Conservation (phyloP, 495 filamentous ascomycete species). For the Hypomontagnella submonticulosa region DNA sequence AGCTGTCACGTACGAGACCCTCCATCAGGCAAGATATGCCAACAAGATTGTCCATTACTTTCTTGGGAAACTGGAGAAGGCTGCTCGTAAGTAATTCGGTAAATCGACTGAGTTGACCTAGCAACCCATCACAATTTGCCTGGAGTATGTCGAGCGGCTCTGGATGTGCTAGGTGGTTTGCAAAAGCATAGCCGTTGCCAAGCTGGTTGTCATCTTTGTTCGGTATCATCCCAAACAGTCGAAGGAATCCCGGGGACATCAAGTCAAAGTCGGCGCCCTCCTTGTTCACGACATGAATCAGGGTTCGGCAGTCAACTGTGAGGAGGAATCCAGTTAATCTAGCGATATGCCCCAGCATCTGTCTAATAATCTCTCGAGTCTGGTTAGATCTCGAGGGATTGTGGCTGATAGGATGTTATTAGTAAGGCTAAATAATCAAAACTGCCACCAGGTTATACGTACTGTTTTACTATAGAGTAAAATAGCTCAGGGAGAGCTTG, state of each 20-base stretch:
- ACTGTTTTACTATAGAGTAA: conserved; percentile 38
- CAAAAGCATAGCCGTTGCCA: conserved; percentile 22
- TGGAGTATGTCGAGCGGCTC: conserved; percentile 42
- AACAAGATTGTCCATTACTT: conserved; percentile 55
- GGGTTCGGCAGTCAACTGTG: conserved; percentile 34
- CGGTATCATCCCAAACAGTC: conserved; percentile 29
- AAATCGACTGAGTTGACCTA: conserved; percentile 39
- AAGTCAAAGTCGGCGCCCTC: conserved; percentile 37
- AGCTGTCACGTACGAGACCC: conserved; percentile 47
- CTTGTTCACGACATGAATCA: conserved; percentile 17
- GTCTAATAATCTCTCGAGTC: conserved; percentile 39
- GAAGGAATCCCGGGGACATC: conserved; percentile 44
- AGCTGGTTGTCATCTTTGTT: conserved; percentile 29
- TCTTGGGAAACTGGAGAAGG: conserved; percentile 53
- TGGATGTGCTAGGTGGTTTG: conserved; percentile 14
- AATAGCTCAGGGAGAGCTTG: conserved; percentile 43
- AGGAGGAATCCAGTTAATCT: conserved; percentile 44
- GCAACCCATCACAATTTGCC: conserved; percentile 31
- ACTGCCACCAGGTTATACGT: conserved; percentile 10
- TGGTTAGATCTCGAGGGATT: conserved; percentile 32
- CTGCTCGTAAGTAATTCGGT: conserved; percentile 47
- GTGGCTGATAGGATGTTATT: conserved; percentile 23
- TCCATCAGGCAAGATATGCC: conserved; percentile 49
- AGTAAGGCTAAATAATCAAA: conserved; percentile 3
- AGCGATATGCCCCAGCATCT: conserved; percentile 39